Evolutionary conservation across 1,139 yeast species (phyloP).

Genomic region (Nematodospora anomalae): DNA sequence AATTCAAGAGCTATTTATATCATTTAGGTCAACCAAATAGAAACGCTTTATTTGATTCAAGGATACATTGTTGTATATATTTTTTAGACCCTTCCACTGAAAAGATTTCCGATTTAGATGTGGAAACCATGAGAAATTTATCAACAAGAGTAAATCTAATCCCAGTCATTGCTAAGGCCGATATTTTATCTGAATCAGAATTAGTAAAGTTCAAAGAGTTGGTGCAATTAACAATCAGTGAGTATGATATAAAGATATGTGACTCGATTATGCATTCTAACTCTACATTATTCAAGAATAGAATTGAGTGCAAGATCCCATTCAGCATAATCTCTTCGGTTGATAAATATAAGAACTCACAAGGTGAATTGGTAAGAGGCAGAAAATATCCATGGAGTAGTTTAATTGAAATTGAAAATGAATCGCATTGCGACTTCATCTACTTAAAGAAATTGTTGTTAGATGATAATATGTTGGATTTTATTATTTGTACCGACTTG

Average conservation of each 20-base stretch:
- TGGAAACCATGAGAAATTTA: constrained; percentile 67
- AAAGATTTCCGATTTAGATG: constrained; percentile 59
- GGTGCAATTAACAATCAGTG: constrained; percentile 44
- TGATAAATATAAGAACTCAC: constrained; percentile 24
- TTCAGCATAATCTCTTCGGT: constrained; percentile 61
- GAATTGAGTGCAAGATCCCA: constrained; percentile 41
- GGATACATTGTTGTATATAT: constrained; percentile 78
- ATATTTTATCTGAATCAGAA: constrained; percentile 53
- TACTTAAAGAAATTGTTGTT: constrained; percentile 53
- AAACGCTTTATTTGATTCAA: constrained; percentile 44
- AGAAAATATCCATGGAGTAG: constrained; percentile 83
- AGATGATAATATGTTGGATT: constrained; percentile 56
- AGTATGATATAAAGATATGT: constrained; percentile 57
- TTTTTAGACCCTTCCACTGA: constrained; percentile 60
- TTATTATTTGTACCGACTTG: constrained; percentile 54
- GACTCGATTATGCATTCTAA: constrained; percentile 42
- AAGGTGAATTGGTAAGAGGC: constrained; percentile 52
- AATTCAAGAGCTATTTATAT: constrained; percentile 55
- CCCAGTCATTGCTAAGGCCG: constrained; percentile 78
- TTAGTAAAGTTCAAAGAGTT: constrained; percentile 41
- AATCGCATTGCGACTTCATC: constrained; percentile 62
- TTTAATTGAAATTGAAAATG: constrained; percentile 65
- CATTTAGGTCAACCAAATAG: constrained; percentile 77
- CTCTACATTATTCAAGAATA: constrained; percentile 13
- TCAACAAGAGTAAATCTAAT: constrained; percentile 66